phyloP scores from a whole-genome alignment of 2,329 filamentous ascomycete species.

The Setomelanomma holmii region DNA sequence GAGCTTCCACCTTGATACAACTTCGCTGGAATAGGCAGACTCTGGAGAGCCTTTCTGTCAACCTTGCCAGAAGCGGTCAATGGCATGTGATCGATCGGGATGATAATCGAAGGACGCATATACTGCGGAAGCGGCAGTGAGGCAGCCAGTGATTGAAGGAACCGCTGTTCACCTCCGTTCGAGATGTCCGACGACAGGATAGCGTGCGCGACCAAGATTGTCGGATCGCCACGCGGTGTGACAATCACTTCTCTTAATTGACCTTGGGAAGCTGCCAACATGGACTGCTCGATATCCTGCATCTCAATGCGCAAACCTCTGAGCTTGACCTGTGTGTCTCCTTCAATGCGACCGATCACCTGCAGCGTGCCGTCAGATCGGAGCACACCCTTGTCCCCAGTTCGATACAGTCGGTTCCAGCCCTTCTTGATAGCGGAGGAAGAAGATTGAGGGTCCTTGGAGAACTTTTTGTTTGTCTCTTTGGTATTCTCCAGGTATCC shows the following conservation, averaged over 20 bases:
- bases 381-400: constrained; percentile 51
- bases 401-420: constrained; percentile 43
- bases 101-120: constrained; percentile 14
- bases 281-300: no score
- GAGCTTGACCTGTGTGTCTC: no score
- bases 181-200: no score
- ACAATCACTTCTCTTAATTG: no score
- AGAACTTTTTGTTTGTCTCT: constrained; percentile 23
- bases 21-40: constrained; percentile 16
- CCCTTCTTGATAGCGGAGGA: neutral
- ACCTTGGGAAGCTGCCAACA: no score
- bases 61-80: constrained; percentile 12
- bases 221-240: no score
- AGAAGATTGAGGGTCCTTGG: constrained; percentile 4
- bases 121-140: constrained; percentile 40
- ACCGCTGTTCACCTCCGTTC: no score
- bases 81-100: constrained; percentile 13
- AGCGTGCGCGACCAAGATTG: no score
- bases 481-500: constrained; percentile 44
- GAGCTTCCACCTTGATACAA: constrained; percentile 24
- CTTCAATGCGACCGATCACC: no score
- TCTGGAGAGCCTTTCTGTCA: constrained; percentile 19
- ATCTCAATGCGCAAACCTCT: no score
- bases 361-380: constrained; percentile 34
- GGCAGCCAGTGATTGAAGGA: constrained; percentile 15